Evolutionary conservation across 2,329 filamentous ascomycete species (phyloP).

Genomic region (Penicillium sclerotiorum): DNA sequence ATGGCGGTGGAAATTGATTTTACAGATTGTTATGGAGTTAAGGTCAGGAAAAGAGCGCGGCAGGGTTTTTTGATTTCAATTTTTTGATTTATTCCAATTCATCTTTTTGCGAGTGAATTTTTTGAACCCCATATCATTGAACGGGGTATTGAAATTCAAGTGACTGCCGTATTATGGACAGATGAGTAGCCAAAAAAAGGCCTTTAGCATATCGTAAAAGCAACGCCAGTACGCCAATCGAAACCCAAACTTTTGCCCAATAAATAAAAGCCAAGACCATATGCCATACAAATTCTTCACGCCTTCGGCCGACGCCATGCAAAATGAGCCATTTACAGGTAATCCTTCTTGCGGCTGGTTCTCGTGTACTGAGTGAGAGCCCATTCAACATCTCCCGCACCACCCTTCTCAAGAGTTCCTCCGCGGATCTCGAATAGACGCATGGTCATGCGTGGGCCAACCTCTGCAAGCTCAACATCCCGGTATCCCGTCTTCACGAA

Average conservation of each 20-base stretch:
- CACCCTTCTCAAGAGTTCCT: conserved; percentile 83
- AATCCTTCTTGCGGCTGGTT: conserved; percentile 93
- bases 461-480: conserved; percentile 84
- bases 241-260: conserved; percentile 23
- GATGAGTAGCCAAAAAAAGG: conserved; percentile 15
- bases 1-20: too few relatives aligned
- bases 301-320: conserved; percentile 17
- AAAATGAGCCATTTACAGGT: conserved; percentile 59
- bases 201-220: conserved; percentile 3
- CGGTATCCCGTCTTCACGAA: conserved; percentile 93
- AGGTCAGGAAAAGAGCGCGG: too few relatives aligned
- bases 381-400: conserved; percentile 96
- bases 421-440: conserved; percentile 88
- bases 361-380: conserved; percentile 93
- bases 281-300: conserved; percentile 22
- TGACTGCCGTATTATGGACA: conserved; percentile 21
- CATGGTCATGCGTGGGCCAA: conserved; percentile 97
- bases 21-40: too few relatives aligned
- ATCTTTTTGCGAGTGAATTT: too few relatives aligned
- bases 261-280: conserved; percentile 10
- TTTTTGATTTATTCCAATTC: neutral
- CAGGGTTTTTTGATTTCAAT: neutral
- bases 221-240: conserved; percentile 37
- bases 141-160: conserved; percentile 27
- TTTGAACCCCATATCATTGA: conserved; percentile 2